Base-by-base conservation (phyloP, 1,284 basidiomycete species). In the Calocybe gambosa region DNA sequence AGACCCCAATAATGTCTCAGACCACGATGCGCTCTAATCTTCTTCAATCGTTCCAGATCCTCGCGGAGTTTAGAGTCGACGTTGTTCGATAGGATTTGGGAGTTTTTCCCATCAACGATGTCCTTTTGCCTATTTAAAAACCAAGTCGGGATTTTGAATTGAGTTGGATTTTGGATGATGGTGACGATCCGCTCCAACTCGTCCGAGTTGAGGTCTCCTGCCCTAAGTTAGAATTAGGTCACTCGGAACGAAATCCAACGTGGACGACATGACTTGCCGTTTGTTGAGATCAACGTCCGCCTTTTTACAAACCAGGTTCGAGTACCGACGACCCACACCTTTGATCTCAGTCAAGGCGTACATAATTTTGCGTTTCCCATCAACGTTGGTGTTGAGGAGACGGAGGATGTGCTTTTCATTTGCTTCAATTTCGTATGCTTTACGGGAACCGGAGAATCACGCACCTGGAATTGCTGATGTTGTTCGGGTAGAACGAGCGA, bases 221-320 rank as follows among this genome's bases (percentile, higher is more conserved):
- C 70, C 13, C 70, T 72, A 45, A 13, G 35, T n/a, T 26, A n/a
- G 15, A 34, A 29, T 19, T 37, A 45, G 42, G 23, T 25, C 8
- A 33, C 16, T n/a, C 42, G 16, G 5, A 26, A 18, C 5, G 16
- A 31, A 6, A 28, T n/a, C 89, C 12, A 18, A 33, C 19, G 19
- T 12, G 34, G 28, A 7, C n/a, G 33, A 26, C 41, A 29, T 37
- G n/a, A 75, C 88, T 55, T 62, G 96, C 94, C 96, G 91, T 78
- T 99, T 99, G 80, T 82, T 89, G 57, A 99, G 82, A 69, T 99
- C 94, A 50, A 99, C 90, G 77, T 99, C 96, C 59, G 96, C 96
- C 82, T 99, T 99, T 78, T 99, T 99, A 86, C 94, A 98, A 61
- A 99, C 95, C 63, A 99, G 77, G 77, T 99, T 99, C 68, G 96